Conservation (phyloP, 2,329 filamentous ascomycete species). For the Fusarium praegraminearum region DNA sequence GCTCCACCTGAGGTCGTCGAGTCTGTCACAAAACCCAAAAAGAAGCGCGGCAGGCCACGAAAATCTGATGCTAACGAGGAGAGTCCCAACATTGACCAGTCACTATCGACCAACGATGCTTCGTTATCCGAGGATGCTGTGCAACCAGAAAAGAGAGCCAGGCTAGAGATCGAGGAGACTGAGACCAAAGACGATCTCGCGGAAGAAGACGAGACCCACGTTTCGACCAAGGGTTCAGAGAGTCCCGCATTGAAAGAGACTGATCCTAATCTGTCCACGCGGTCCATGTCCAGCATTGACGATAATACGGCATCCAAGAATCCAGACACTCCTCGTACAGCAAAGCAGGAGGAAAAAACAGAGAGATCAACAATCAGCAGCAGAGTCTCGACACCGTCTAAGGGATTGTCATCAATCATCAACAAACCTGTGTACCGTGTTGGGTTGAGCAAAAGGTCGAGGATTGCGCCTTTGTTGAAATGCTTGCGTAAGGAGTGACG, state of each 20-base stretch:
- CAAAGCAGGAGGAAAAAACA: constrained; percentile 17
- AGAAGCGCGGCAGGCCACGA: constrained; percentile 58
- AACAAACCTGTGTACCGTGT: constrained; percentile 62
- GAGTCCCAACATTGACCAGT: constrained; percentile 10
- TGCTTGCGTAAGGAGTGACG: constrained; percentile 65
- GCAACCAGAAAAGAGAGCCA: constrained; percentile 13
- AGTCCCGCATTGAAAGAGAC: constrained; percentile 25
- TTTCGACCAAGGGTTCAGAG: background rate
- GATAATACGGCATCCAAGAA: constrained; percentile 7
- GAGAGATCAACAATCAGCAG: constrained; percentile 1
- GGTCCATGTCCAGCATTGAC: constrained; percentile 3
- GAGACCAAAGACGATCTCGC: constrained; percentile 12
- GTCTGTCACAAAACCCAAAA: constrained; percentile 44
- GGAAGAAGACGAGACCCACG: background rate
- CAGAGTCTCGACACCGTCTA: constrained; percentile 27
- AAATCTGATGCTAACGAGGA: constrained; percentile 48
- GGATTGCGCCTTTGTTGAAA: constrained; percentile 66
- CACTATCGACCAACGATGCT: constrained; percentile 3
- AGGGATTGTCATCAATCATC: constrained; percentile 37
- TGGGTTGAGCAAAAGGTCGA: constrained; percentile 63
- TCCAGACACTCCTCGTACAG: background rate
- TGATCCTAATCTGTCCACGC: constrained; percentile 3
- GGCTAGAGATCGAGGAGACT: constrained; percentile 1
- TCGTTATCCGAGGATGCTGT: constrained; percentile 14
- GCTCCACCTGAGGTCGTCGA: constrained; percentile 19